Conservation (phyloP, 108 stramenopile genomes). For the Schizochytrium sp. region DNA sequence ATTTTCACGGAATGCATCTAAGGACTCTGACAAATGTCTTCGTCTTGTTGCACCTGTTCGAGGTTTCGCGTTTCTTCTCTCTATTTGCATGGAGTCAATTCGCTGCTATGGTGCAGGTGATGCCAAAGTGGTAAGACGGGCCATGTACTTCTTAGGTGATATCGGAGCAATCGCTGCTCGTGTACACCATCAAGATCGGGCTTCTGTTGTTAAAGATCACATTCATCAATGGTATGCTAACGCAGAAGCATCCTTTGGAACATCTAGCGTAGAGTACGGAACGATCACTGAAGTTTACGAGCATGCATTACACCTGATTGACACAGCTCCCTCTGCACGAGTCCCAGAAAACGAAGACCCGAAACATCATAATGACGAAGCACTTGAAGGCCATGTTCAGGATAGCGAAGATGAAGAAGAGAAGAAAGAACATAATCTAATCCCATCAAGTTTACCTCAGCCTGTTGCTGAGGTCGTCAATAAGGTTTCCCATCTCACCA, state of each 20-base stretch:
- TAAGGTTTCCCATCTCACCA: background rate
- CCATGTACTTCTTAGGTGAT: conserved; percentile 37
- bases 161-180: conserved; percentile 1
- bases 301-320: conserved; percentile 10
- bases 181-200: background rate
- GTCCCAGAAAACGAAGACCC: background rate
- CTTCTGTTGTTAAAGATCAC: conserved; percentile 12
- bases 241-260: background rate
- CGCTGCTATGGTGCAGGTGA: conserved; percentile 23
- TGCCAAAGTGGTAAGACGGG: conserved; percentile 2
- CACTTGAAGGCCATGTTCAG: background rate
- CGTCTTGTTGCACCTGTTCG: conserved; percentile 5
- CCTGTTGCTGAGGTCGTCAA: background rate
- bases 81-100: conserved; percentile 36
- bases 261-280: background rate
- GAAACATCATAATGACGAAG: conserved; percentile 13
- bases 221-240: background rate
- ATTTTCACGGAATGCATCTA: background rate
- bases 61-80: conserved; percentile 23
- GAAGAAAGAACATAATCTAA: background rate
- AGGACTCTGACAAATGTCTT: background rate
- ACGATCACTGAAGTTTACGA: conserved; percentile 26
- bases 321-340: background rate
- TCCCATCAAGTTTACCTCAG: background rate
- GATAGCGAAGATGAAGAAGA: background rate